phyloP scores from a whole-genome alignment of 225 moss, liverwort and hornwort species.

The Climacium dendroides region DNA sequence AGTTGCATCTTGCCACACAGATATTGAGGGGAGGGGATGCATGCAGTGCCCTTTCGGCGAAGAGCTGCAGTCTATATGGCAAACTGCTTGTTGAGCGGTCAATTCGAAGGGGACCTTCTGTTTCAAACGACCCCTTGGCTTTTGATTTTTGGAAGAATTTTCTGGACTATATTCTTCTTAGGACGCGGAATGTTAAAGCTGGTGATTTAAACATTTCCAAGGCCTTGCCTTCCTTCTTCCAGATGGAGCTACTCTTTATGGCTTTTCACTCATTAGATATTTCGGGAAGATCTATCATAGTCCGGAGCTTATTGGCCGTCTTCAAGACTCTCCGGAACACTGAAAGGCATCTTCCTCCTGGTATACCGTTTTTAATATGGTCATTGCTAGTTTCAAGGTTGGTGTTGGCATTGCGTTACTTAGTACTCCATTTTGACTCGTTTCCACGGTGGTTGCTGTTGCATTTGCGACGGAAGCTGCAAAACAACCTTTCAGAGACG shows the following conservation, averaged over 20 bases:
- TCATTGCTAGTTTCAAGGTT: conserved; percentile 88
- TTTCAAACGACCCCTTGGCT: conserved; percentile 72
- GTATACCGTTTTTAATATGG: conserved; percentile 72
- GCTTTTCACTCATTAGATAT: conserved; percentile 86
- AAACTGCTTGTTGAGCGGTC: conserved; percentile 86
- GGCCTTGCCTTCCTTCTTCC: conserved; percentile 76
- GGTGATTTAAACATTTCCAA: conserved; percentile 64
- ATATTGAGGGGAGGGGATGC: conserved; percentile 73
- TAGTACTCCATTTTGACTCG: conserved; percentile 69
- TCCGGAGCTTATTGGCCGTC: conserved; percentile 66
- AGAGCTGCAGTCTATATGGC: conserved; percentile 73
- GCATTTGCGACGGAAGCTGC: conserved; percentile 67
- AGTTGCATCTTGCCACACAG: conserved; percentile 85
- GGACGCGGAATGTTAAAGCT: conserved; percentile 60
- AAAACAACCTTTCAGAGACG: conserved; percentile 38
- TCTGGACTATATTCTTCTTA: conserved; percentile 63
- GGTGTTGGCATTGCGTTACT: conserved; percentile 77
- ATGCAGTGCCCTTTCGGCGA: conserved; percentile 52
- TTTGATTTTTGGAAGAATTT: conserved; percentile 91
- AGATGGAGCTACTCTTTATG: conserved; percentile 99
- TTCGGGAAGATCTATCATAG: conserved; percentile 55
- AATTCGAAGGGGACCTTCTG: conserved; percentile 27
- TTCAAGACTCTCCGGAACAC: conserved; percentile 60
- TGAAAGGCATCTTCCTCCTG: conserved; percentile 61
- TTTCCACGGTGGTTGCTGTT: conserved; percentile 90